phyloP scores from a whole-genome alignment of 164 flowering plant genomes.

The Annona cherimola region DNA sequence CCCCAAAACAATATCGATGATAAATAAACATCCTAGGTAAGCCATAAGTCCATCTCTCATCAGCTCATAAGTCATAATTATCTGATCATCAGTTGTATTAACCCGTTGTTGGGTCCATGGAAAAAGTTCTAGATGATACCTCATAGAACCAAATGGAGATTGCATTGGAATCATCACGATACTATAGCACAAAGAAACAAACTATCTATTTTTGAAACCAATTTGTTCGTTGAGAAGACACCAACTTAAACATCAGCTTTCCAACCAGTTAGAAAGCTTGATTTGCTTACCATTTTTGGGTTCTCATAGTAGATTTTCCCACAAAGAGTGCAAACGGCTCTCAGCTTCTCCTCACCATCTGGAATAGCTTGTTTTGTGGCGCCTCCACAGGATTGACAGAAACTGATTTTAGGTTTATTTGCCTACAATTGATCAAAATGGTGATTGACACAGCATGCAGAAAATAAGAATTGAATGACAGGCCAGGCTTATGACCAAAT shows the following conservation, averaged over 20 bases:
- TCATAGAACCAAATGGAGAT: neutral
- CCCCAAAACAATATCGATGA: too few relatives aligned
- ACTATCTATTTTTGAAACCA: too few relatives aligned
- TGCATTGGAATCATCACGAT: neutral
- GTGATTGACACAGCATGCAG: neutral
- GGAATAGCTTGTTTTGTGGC: conserved; percentile 75
- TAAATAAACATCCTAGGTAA: too few relatives aligned
- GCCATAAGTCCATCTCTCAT: neutral
- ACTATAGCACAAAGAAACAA: neutral
- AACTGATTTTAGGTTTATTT: conserved; percentile 43
- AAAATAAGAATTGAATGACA: too few relatives aligned
- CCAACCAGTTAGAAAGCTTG: neutral
- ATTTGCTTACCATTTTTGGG: conserved; percentile 75
- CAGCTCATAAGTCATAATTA: neutral
- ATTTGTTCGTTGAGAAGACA: neutral
- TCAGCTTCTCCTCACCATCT: conserved; percentile 80
- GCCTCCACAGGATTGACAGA: conserved; percentile 94
- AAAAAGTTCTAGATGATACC: neutral
- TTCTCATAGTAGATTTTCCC: conserved; percentile 76
- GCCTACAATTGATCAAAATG: conserved; percentile 32
- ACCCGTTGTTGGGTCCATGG: neutral
- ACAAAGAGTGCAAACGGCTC: conserved; percentile 82
- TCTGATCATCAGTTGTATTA: neutral
- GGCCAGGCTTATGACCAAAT: too few relatives aligned
- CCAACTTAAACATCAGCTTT: neutral